Conservation (phyloP, 306 rosid species). For the Prunus fruticosa region DNA sequence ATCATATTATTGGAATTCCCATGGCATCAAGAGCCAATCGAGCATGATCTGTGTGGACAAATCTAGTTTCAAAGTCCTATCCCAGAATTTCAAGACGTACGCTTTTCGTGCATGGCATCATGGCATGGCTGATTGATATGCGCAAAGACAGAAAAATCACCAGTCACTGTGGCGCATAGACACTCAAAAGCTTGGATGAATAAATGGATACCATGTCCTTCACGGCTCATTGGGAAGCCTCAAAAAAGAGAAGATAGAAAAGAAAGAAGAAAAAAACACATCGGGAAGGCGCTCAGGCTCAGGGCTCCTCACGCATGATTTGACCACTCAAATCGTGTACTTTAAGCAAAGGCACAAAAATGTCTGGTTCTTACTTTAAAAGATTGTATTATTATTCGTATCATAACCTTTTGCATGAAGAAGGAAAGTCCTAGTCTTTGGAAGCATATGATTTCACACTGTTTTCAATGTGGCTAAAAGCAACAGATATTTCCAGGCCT, state of each 20-base stretch:
- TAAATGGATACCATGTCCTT: not conserved
- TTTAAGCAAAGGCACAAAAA: slow-evolving; percentile 29
- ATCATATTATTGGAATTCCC: not conserved
- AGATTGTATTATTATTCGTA: not conserved
- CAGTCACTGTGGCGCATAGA: not conserved
- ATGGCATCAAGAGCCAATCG: not conserved
- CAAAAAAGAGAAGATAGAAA: not conserved
- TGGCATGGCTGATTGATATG: not conserved
- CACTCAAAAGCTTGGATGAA: not conserved
- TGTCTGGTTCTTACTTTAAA: slow-evolving; percentile 2
- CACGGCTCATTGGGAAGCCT: not conserved
- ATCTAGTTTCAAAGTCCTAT: not conserved
- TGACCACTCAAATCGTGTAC: slow-evolving; percentile 50
- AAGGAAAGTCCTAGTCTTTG: slow-evolving; percentile 19
- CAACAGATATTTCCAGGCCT: slow-evolving; percentile 11
- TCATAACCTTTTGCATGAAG: slow-evolving; percentile 23
- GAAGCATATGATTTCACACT: slow-evolving; percentile 24
- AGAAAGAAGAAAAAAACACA: not conserved
- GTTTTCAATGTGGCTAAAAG: slow-evolving; percentile 25
- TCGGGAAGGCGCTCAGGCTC: slow-evolving; percentile 6
- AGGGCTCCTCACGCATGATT: slow-evolving; percentile 38
- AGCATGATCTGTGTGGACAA: not conserved
- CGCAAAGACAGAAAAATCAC: not conserved
- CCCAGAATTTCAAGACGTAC: not conserved
- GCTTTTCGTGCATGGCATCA: not conserved